phyloP scores from a whole-genome alignment of 2,329 filamentous ascomycete genomes.

The Septoria linicola region DNA sequence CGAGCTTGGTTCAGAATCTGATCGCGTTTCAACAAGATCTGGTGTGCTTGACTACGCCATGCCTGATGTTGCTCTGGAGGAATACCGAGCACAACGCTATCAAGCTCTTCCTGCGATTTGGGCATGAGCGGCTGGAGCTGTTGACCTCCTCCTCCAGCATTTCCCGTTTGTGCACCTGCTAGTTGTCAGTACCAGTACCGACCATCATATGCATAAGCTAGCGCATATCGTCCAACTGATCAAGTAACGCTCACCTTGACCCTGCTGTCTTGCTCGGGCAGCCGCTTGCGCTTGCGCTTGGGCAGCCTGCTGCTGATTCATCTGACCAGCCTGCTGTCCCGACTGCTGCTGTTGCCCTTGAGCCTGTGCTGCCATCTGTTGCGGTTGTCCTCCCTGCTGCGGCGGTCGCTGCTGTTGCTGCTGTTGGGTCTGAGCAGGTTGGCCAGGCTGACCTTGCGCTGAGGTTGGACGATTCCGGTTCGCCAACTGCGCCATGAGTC shows the following conservation, averaged over 20 bases:
- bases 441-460: slow-evolving; percentile 17
- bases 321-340: slow-evolving; percentile 4
- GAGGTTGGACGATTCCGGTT: slow-evolving; percentile 25
- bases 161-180: slow-evolving; percentile 7
- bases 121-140: slow-evolving; percentile 10
- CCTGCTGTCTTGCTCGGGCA: slow-evolving; percentile 13
- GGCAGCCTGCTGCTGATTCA: slow-evolving; percentile 17
- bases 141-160: slow-evolving; percentile 3
- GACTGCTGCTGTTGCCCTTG: slow-evolving; percentile 10
- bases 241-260: slow-evolving; percentile 13
- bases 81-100: slow-evolving; percentile 11
- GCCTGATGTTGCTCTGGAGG: slow-evolving; percentile 17
- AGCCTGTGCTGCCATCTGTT: slow-evolving; percentile 8
- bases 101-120: slow-evolving; percentile 16
- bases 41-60: slow-evolving; percentile 17
- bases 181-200: neutral
- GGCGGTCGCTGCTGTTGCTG: slow-evolving; percentile 12
- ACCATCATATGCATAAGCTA: neutral
- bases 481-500: slow-evolving; percentile 41
- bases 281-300: slow-evolving; percentile 16
- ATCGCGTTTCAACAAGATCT: slow-evolving; percentile 19
- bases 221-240: neutral
- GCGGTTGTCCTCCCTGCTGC: slow-evolving; percentile 22
- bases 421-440: slow-evolving; percentile 23
- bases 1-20: slow-evolving; percentile 17